Conservation (phyloP, 2,329 filamentous ascomycete genomes). For the Camillea tinctor region DNA sequence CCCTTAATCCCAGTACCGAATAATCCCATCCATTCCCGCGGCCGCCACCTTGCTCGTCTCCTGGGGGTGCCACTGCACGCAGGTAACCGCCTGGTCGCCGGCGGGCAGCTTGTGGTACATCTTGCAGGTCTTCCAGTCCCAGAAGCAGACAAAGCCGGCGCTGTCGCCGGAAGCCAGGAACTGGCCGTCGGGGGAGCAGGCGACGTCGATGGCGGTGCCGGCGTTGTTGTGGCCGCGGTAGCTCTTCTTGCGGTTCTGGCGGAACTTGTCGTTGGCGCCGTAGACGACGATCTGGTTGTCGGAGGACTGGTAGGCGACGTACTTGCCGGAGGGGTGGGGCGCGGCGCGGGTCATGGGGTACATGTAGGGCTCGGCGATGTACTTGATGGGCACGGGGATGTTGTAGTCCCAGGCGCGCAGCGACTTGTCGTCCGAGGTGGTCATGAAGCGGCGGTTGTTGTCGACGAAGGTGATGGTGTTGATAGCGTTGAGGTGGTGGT, state of each 20-base stretch:
- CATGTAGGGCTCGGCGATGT: slow-evolving; percentile 97
- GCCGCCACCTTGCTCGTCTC: slow-evolving; percentile 93
- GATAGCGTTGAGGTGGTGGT: slow-evolving; percentile 95
- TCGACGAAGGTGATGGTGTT: slow-evolving; percentile 98
- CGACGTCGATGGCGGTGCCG: slow-evolving; percentile 87
- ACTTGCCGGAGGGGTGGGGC: slow-evolving; percentile 85
- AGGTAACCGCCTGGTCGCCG: slow-evolving; percentile 78
- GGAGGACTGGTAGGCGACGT: slow-evolving; percentile 86
- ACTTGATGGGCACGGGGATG: slow-evolving; percentile 97
- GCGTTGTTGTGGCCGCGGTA: slow-evolving; percentile 96
- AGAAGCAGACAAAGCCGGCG: slow-evolving; percentile 89
- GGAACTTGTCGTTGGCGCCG: slow-evolving; percentile 90
- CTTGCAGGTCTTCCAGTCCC: slow-evolving; percentile 99
- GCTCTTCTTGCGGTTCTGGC: slow-evolving; percentile 95
- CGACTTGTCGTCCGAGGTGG: slow-evolving; percentile 95
- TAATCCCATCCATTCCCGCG: slow-evolving; percentile 82
- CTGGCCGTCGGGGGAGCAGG: slow-evolving; percentile 86
- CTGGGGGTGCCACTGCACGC: slow-evolving; percentile 93
- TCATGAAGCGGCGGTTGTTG: slow-evolving; percentile 92
- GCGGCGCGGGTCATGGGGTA: slow-evolving; percentile 88
- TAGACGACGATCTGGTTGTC: slow-evolving; percentile 99
- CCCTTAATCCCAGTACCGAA: slow-evolving; percentile 86
- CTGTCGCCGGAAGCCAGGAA: slow-evolving; percentile 86
- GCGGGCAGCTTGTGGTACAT: slow-evolving; percentile 97
- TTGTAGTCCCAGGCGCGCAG: slow-evolving; percentile 97